Evolutionary conservation across 331 rosid species (phyloP).

Genomic region (Malus hybrid): DNA sequence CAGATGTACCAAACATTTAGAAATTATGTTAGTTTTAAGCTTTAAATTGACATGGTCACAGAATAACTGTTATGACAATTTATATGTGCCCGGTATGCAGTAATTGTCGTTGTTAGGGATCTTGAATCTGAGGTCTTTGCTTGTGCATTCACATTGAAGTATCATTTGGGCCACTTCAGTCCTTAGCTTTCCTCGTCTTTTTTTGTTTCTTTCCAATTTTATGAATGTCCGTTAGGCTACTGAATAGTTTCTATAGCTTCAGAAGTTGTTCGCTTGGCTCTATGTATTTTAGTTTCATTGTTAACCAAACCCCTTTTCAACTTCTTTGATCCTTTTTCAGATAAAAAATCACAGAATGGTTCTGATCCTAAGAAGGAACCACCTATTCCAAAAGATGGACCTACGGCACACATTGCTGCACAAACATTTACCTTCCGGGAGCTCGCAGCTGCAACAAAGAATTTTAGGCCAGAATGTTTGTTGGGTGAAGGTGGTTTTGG

Average conservation of each 20-base stretch:
- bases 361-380: constrained; percentile 77
- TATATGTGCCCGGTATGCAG: background rate
- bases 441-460: constrained; percentile 92
- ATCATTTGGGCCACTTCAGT: background rate
- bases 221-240: background rate
- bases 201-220: background rate
- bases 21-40: background rate
- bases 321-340: constrained; percentile 20
- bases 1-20: background rate
- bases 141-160: background rate
- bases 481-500: constrained; percentile 98
- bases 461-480: constrained; percentile 78
- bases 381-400: constrained; percentile 64
- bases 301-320: background rate
- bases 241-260: background rate
- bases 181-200: background rate
- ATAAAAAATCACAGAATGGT: constrained; percentile 59
- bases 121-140: constrained; percentile 7
- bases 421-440: constrained; percentile 97
- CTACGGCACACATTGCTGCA: constrained; percentile 90
- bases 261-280: background rate
- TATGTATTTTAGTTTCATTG: background rate
- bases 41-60: constrained; percentile 10
- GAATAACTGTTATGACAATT: background rate
- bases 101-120: background rate